Evolutionary conservation across 192 early-diverging fungal genomes (phyloP).

Genomic region (Coemansia aciculifera): DNA sequence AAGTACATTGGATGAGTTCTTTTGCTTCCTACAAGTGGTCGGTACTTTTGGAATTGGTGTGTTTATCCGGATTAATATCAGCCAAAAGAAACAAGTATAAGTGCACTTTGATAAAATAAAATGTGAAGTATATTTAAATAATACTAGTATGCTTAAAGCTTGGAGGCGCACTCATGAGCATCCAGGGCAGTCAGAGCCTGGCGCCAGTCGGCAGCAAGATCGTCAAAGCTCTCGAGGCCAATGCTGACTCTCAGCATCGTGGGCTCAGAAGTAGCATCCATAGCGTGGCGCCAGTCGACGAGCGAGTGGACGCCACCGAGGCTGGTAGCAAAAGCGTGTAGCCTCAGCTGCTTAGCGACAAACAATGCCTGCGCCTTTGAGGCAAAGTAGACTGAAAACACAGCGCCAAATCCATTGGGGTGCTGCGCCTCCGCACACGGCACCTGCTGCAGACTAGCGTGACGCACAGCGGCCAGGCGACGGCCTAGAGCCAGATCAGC

Average conservation of each 20-base stretch:
- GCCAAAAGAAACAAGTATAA: too few relatives aligned
- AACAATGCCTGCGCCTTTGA: slow-evolving; percentile 54
- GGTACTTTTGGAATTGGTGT: too few relatives aligned
- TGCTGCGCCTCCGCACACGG: slow-evolving; percentile 39
- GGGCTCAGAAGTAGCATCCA: slow-evolving; percentile 48
- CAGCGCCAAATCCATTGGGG: slow-evolving; percentile 43
- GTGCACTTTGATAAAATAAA: slow-evolving; percentile 1
- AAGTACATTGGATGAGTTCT: too few relatives aligned
- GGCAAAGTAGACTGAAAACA: slow-evolving; percentile 53
- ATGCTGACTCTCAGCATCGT: slow-evolving; percentile 63
- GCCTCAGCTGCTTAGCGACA: slow-evolving; percentile 42
- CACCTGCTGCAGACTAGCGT: slow-evolving; percentile 34
- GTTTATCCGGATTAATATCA: too few relatives aligned
- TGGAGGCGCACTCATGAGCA: slow-evolving; percentile 16
- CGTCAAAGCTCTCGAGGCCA: slow-evolving; percentile 67
- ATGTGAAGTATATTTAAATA: neutral
- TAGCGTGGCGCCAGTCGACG: slow-evolving; percentile 64
- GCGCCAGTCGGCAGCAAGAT: slow-evolving; percentile 63
- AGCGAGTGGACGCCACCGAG: slow-evolving; percentile 68
- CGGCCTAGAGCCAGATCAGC: slow-evolving; percentile 26
- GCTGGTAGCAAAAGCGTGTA: slow-evolving; percentile 62
- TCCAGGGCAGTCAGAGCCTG: slow-evolving; percentile 54
- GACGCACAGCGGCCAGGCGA: slow-evolving; percentile 33
- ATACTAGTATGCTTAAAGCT: slow-evolving; percentile 9
- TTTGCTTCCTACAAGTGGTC: too few relatives aligned